phyloP scores from a whole-genome alignment of 345 rosid species.

The Moricandia moricandioides region DNA sequence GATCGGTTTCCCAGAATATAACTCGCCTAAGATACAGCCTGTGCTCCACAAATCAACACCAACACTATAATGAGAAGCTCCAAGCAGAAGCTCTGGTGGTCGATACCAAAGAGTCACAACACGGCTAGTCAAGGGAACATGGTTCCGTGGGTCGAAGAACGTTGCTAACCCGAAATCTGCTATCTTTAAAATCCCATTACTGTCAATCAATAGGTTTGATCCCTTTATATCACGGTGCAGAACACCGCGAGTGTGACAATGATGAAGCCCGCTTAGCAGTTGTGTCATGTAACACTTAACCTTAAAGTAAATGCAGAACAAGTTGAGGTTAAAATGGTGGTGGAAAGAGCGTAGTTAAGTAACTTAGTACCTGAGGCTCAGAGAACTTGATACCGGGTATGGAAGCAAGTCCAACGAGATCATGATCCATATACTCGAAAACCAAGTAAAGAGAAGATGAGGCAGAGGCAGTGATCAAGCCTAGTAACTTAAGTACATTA shows the following conservation, averaged over 20 bases:
- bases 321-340: background rate
- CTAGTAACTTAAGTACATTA: constrained; percentile 82
- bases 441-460: constrained; percentile 83
- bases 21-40: constrained; percentile 94
- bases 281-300: constrained; percentile 95
- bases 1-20: constrained; percentile 79
- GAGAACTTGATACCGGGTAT: constrained; percentile 75
- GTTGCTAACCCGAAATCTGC: constrained; percentile 96
- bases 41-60: constrained; percentile 96
- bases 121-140: constrained; percentile 73
- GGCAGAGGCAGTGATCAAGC: constrained; percentile 74
- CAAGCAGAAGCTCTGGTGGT: constrained; percentile 95
- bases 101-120: constrained; percentile 99
- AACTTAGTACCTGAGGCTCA: constrained; percentile 72
- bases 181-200: constrained; percentile 80
- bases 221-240: constrained; percentile 97
- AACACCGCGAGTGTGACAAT: constrained; percentile 79
- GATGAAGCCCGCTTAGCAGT: constrained; percentile 88
- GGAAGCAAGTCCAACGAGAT: constrained; percentile 86
- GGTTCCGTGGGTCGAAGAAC: constrained; percentile 58
- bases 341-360: background rate
- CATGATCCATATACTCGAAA: constrained; percentile 98
- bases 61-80: constrained; percentile 75
- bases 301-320: constrained; percentile 39
- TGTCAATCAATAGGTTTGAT: constrained; percentile 84